These are phyloP conservation scores for Neurospora sp. DNA, from an alignment of 495 filamentous ascomycete species.

Conservation along the genomic window DNA sequence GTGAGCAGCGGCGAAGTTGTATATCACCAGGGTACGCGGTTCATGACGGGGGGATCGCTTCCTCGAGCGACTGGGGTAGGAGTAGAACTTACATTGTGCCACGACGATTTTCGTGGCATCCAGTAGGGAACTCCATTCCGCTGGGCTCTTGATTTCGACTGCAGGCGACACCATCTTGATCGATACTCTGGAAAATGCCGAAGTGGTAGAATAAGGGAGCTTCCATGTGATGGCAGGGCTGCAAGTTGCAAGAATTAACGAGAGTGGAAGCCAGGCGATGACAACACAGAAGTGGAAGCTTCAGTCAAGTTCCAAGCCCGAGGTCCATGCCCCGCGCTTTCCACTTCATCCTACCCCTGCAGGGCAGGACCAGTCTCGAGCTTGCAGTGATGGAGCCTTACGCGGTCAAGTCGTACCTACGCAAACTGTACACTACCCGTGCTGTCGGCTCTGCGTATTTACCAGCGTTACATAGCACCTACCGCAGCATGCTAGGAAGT, in stretches of 20 bases:
- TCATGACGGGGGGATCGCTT: constrained; percentile 11
- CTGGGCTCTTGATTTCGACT: constrained; percentile 15
- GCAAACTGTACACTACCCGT: background rate
- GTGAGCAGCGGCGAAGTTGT: background rate
- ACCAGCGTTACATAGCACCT: background rate
- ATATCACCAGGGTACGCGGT: background rate
- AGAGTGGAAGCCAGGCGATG: background rate
- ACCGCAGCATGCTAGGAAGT: background rate
- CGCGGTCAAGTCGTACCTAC: background rate
- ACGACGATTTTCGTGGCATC: constrained; percentile 63
- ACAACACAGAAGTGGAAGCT: background rate
- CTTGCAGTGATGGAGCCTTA: background rate
- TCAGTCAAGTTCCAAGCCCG: background rate
- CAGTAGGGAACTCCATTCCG: constrained; percentile 62
- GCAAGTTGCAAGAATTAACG: background rate
- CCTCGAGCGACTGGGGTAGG: background rate
- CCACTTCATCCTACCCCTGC: background rate
- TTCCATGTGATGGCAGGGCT: background rate
- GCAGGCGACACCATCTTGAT: background rate
- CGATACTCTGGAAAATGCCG: background rate
- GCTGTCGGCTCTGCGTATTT: background rate
- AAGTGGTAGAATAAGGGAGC: background rate
- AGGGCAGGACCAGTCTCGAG: background rate
- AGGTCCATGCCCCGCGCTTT: background rate
- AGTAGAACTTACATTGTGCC: constrained; percentile 62